Percentiles rank a stretch among this genome's conserved stretches.
Conservation (phyloP, 345 rosid genomes). For the Pistacia vera region DNA sequence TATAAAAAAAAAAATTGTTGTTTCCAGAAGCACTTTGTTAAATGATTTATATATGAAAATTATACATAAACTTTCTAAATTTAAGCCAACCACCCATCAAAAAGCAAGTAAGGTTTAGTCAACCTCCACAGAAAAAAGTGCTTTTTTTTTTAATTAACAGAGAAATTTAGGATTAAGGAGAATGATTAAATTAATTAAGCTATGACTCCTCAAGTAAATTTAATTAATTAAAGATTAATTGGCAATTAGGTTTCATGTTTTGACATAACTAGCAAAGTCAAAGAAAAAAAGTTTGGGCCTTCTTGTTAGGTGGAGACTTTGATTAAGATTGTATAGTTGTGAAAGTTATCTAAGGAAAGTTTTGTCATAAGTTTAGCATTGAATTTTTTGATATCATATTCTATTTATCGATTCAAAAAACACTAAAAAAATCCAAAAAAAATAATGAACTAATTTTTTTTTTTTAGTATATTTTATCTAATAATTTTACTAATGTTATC, state of each 20-base stretch:
- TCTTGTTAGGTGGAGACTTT: slow-evolving; percentile 2
- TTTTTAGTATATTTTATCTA: too few relatives aligned
- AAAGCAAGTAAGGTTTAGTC: slow-evolving; percentile 42
- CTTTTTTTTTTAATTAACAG: slow-evolving; percentile 21
- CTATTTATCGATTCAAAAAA: too few relatives aligned
- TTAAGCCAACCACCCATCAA: slow-evolving; percentile 55
- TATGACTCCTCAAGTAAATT: not conserved
- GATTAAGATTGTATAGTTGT: too few relatives aligned
- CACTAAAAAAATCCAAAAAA: too few relatives aligned
- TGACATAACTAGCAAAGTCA: not conserved
- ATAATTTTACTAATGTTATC: too few relatives aligned
- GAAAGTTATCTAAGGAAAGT: too few relatives aligned
- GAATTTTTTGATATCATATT: too few relatives aligned
- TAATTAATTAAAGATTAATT: too few relatives aligned
- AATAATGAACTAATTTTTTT: too few relatives aligned
- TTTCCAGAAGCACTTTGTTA: not conserved
- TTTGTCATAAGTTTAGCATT: too few relatives aligned
- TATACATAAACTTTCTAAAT: not conserved
- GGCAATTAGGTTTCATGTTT: slow-evolving; percentile 14
- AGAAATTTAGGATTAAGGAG: too few relatives aligned
- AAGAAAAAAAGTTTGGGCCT: not conserved
- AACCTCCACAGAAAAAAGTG: slow-evolving; percentile 68
- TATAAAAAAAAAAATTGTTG: not conserved
- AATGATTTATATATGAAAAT: slow-evolving; percentile 16
- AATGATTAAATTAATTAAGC: not conserved